Base-by-base conservation (phyloP, 2,329 filamentous ascomycete genomes). In the Ascochyta viciae-villosae region DNA sequence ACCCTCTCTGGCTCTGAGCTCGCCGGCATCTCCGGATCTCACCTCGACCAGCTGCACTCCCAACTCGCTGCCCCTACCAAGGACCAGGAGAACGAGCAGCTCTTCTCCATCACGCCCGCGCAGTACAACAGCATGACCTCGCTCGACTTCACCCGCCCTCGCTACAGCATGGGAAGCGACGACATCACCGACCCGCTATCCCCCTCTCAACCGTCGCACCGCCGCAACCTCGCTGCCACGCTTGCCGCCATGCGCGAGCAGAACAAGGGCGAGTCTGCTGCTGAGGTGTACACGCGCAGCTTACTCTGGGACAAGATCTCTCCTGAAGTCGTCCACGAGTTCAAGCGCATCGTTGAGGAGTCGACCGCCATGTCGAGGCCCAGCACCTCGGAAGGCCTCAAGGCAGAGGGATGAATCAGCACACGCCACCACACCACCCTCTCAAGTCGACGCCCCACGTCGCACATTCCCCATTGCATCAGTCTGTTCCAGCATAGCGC, bases 231-330 rank as follows among this genome's bases (percentile, higher is more conserved):
- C 42, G 90, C 89, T 40, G 89, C 96, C 65, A 89, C 92, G 7
- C 84, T 97, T 42, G 87, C 89, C 46, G 87, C 86, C 41, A 91
- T 96, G 87, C 88, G 91, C 63, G 81, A 81, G 65, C 85, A 83
- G 67, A 85, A 83, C 70, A 91, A 91, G 77, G 85, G 89, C 53
- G 79, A 80, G 65, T 85, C 85, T 47, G 89, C 89, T 43, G 90
- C 93, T 54, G 92, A 97, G 69, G 91, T 97, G 38, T 96, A 96
- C 79, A 96, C 93, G 31, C 86, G 94, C 54, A 96, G 92, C 60
- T 83, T 98, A 59, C 87, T 98, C 54, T 96, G 92, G 91, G 92
- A 97, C 71, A 91, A 93, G 77, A 93, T 98, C 67, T 93, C 95
- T 13, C 85, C 87, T 66, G 92, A 98, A 63, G 92, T 98, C 44